Evolutionary conservation across 345 rosid genomes (phyloP), one percentile per base, ranked within the genome.

Genomic region (Salix udensis): DNA sequence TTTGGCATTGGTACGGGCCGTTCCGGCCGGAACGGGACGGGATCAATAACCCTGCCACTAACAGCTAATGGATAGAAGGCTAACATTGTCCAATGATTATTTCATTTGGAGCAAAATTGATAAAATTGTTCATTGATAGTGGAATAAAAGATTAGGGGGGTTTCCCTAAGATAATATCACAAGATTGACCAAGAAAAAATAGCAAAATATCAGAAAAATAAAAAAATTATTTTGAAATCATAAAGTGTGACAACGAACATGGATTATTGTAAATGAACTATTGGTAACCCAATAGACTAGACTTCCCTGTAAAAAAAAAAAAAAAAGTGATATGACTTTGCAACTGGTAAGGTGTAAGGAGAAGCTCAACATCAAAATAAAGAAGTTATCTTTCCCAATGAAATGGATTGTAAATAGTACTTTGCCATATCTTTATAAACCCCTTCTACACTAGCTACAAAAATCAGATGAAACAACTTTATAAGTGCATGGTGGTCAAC

Each of bases 281-380:
- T 95, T 95, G 61, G 98, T 88, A 71, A 87, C 72, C 98, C 98
- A 94, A 75, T 93, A 95, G 46, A 95, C 86, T 74, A 91, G 88
- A 83, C 96, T 91, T 81, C 97, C 98, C 98, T 91, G 85, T 82
- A 76, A 89, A 77, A 77, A 24, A 70, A 40, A 52, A 75, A 15
- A 31, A 6, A 77, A 36, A 77, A 36, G 64, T 76, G 55, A 75
- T 60, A 77, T 74, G 68, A 78, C 67, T 55, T 53, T 72, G 62
- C 21, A 23, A 60, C 37, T 34, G 24, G 46, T 37, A 28, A 46
- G 37, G 16, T 6, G 31, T 2, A 14, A 19, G 13, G 48, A 65
- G 61, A 21, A 65, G 31, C 18, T 37, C 18, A 40, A 21, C 62
- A 28, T 64, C 36, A 64, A 73, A 40, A 62, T 40, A 26, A 42